Evolutionary conservation across 163 green algal species (phyloP).

Genomic region (Scenedesmus sp.): DNA sequence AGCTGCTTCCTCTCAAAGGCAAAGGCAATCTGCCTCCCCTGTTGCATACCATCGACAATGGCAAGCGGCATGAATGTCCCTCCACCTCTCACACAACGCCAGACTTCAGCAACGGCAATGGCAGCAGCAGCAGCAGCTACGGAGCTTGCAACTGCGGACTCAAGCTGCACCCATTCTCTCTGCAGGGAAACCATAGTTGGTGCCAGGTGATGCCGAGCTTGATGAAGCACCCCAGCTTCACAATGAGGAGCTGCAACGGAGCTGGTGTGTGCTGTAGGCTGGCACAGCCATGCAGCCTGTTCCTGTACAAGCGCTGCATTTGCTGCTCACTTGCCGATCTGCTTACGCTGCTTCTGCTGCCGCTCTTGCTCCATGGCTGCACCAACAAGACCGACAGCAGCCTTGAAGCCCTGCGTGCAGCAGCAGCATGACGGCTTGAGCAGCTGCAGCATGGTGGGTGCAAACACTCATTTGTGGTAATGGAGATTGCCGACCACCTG

Average conservation of each 20-base stretch:
- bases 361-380: constrained; percentile 44
- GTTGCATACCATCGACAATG: too few relatives aligned
- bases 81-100: neutral
- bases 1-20: neutral
- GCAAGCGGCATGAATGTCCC: too few relatives aligned
- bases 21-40: too few relatives aligned
- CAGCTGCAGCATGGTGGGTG: neutral
- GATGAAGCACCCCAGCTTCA: neutral
- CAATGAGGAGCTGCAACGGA: neutral
- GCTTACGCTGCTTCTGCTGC: constrained; percentile 35
- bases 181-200: too few relatives aligned
- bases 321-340: constrained; percentile 19
- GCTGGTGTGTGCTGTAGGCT: neutral
- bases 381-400: constrained; percentile 42
- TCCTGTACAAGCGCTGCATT: neutral
- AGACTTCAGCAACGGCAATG: too few relatives aligned
- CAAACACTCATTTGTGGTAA: too few relatives aligned
- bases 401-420: constrained; percentile 44
- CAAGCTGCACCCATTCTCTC: neutral
- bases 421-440: neutral
- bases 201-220: too few relatives aligned
- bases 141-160: too few relatives aligned
- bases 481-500: too few relatives aligned
- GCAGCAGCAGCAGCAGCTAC: too few relatives aligned
- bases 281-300: neutral